A percentile compares a stretch with the other conserved stretches of the same genome.
Evolutionary conservation across 2,329 filamentous ascomycete species (phyloP).

Genomic region (Neodidymelliopsis sp.): DNA sequence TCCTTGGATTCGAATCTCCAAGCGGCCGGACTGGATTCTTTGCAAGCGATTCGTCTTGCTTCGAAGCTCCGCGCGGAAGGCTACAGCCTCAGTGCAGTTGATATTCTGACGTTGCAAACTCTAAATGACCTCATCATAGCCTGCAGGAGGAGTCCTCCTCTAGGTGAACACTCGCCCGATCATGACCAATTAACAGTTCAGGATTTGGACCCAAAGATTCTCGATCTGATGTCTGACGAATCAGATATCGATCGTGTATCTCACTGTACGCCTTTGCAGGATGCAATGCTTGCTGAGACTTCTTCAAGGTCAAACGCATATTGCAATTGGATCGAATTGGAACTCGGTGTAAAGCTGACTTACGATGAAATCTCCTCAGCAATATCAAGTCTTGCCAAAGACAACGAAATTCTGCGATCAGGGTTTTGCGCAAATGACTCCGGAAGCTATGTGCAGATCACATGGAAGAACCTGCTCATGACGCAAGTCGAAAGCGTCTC

Average conservation of each 20-base stretch:
- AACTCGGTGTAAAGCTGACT: constrained; percentile 53
- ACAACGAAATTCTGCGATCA: constrained; percentile 74
- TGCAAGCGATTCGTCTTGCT: constrained; percentile 68
- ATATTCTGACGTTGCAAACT: constrained; percentile 67
- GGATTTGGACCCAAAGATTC: neutral
- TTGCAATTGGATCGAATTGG: constrained; percentile 77
- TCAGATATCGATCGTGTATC: constrained; percentile 49
- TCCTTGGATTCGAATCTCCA: constrained; percentile 55
- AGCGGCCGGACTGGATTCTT: constrained; percentile 70
- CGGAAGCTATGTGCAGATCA: constrained; percentile 66
- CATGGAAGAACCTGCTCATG: constrained; percentile 64
- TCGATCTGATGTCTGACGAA: neutral
- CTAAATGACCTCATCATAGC: constrained; percentile 42
- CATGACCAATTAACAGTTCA: neutral
- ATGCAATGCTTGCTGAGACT: constrained; percentile 82
- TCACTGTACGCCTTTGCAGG: constrained; percentile 76
- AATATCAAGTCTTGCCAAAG: constrained; percentile 29
- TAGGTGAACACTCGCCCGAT: neutral
- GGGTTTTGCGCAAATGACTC: constrained; percentile 66
- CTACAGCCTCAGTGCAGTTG: constrained; percentile 63
- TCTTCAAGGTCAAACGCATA: constrained; percentile 67
- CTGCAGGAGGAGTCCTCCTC: constrained; percentile 20
- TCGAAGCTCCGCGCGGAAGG: constrained; percentile 67
- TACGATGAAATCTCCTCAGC: constrained; percentile 51
- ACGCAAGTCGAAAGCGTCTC: constrained; percentile 56